A percentile compares a stretch with the other conserved stretches of the same genome.
Conservation (phyloP, 148 eudicot species). For the Rhododendron vialii region DNA sequence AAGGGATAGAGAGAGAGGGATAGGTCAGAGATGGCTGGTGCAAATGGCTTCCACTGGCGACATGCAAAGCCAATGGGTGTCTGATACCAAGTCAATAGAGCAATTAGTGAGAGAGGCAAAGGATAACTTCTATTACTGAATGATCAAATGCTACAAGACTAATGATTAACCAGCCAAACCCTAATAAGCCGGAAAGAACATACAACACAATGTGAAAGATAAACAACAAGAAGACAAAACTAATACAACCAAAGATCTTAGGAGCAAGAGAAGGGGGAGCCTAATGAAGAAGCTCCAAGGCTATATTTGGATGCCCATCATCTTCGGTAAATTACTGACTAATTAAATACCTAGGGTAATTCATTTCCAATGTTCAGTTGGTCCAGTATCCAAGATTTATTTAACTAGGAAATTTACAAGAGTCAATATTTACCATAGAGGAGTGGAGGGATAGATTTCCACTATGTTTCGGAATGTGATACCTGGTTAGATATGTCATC, state of each 20-base stretch:
- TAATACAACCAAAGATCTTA: neutral
- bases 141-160: neutral
- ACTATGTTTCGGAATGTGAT: neutral
- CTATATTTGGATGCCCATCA: neutral
- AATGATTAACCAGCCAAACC: neutral
- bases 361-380: neutral
- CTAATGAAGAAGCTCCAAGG: neutral
- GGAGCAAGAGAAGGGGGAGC: neutral
- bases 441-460: neutral
- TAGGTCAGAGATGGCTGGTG: neutral
- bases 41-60: neutral
- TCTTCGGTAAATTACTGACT: neutral
- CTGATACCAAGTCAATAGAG: neutral
- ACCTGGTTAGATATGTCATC: neutral
- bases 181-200: neutral
- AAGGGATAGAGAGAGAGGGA: neutral
- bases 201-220: neutral
- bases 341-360: neutral
- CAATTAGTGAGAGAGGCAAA: too few species aligned
- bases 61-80: neutral
- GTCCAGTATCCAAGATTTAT: neutral
- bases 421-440: neutral
- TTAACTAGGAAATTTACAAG: neutral
- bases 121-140: too few species aligned
- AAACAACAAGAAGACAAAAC: neutral